A percentile compares a stretch with the other conserved stretches of the same genome.
Evolutionary conservation across 345 rosid species (phyloP).

Genomic region (Gossypium turneri): DNA sequence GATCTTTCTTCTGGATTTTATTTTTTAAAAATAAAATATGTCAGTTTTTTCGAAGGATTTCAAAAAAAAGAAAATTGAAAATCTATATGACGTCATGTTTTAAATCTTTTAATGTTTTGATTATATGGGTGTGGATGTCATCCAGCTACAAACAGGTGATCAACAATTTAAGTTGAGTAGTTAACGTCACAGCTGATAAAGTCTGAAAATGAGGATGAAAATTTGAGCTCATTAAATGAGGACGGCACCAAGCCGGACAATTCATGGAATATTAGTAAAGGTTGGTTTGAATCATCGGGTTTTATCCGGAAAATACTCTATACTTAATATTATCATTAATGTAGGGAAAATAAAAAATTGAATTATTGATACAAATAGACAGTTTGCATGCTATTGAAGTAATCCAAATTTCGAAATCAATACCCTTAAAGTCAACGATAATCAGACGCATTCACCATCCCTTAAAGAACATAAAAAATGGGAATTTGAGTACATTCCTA

Average conservation of each 20-base stretch:
- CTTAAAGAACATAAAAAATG: too few relatives aligned
- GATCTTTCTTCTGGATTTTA: neutral
- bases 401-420: too few relatives aligned
- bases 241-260: neutral
- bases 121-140: neutral
- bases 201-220: neutral
- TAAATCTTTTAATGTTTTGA: neutral
- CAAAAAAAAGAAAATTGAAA: too few relatives aligned
- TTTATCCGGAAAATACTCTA: too few relatives aligned
- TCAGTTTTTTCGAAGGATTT: neutral
- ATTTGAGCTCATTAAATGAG: neutral
- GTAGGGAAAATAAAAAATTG: too few relatives aligned
- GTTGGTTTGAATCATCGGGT: too few relatives aligned
- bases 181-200: neutral
- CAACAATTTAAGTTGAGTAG: neutral
- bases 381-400: fast-evolving
- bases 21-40: neutral
- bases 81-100: neutral
- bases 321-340: too few relatives aligned
- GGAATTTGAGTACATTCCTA: too few relatives aligned
- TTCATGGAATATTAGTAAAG: too few relatives aligned
- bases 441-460: too few relatives aligned
- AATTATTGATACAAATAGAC: too few relatives aligned
- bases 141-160: neutral
- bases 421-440: too few relatives aligned